phyloP scores from a whole-genome alignment of 768 basidiomycete genomes.

The Russula virescens region DNA sequence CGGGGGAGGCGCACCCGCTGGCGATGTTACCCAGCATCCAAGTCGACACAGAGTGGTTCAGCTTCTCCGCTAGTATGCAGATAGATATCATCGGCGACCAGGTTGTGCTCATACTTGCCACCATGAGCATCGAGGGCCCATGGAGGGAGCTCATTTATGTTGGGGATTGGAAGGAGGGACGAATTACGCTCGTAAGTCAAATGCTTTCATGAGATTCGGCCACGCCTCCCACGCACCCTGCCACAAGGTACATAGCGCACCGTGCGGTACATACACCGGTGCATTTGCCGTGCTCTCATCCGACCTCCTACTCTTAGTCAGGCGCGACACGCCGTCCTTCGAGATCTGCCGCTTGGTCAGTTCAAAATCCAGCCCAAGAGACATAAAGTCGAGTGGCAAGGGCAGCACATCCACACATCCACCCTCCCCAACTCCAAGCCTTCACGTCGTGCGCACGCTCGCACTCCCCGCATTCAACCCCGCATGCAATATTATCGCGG shows the following conservation, averaged over 20 bases:
- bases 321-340: background rate
- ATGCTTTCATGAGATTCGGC: background rate
- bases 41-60: slow-evolving; percentile 3
- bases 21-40: slow-evolving; percentile 2
- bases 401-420: too few relatives aligned
- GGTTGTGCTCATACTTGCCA: too few relatives aligned
- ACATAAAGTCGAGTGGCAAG: too few relatives aligned
- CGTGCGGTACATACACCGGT: slow-evolving; percentile 3
- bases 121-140: too few relatives aligned
- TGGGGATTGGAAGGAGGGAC: slow-evolving; percentile 1
- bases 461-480: too few relatives aligned
- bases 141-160: too few relatives aligned
- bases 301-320: slow-evolving; percentile 14
- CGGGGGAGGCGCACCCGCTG: background rate
- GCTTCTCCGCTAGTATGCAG: background rate
- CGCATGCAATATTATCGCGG: too few relatives aligned
- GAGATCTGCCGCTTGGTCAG: background rate
- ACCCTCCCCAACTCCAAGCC: too few relatives aligned
- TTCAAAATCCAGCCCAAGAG: too few relatives aligned
- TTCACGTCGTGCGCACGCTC: too few relatives aligned
- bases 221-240: background rate
- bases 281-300: slow-evolving; percentile 13
- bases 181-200: slow-evolving; percentile 3
- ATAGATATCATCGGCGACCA: too few relatives aligned
- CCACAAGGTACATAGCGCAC: too few relatives aligned